Evolutionary conservation across 2,329 filamentous ascomycete genomes (phyloP), one percentile per base, ranked within the genome.

Genomic region (Paecilomyces formosus): DNA sequence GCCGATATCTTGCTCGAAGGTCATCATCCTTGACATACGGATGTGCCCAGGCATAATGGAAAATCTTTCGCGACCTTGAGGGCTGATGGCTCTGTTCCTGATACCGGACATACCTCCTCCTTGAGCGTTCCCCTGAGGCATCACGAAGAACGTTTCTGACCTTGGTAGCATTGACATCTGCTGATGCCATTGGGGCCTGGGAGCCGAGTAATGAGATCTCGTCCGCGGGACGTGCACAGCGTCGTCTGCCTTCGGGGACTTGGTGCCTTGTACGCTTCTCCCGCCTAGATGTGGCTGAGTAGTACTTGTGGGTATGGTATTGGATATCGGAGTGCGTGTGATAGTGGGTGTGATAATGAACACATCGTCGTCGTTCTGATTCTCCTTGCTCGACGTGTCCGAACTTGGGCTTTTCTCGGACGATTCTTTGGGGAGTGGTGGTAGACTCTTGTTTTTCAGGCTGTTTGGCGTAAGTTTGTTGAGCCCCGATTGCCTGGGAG

Each of bases 311-410:
- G 58, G 60, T 52, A 61, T 68, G 58, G 66, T 61, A 24, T 65
- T 67, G 56, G 66, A 68, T 60, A 71, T 71, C 68, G 69, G 69
- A 68, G 70, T 76, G 69, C 66, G 72, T 63, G 67, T 76, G 72
- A 68, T 73, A 72, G 70, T 76, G 69, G 70, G 75, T 70, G 68
- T 72, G 68, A 69, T 71, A 68, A 70, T 71, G 66, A 69, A 69
- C 58, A 69, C 67, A 70, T 72, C 65, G 67, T 70, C 66, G 21
- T 66, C 64, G n/a, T 60, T 61, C 54, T 58, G 55, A 26, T 61
- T 63, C 58, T 69, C 68, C 53, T 69, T 72, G 53, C 57, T 59
- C 39, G 60, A 60, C 3, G 55, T 57, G 49, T 65, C 15, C 22
- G 35, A 21, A 9, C 39, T 30, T 13, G 15, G 52, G 55, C 35